Conservation (phyloP, 1,139 yeast species). For the Debaryomyces udenii region DNA sequence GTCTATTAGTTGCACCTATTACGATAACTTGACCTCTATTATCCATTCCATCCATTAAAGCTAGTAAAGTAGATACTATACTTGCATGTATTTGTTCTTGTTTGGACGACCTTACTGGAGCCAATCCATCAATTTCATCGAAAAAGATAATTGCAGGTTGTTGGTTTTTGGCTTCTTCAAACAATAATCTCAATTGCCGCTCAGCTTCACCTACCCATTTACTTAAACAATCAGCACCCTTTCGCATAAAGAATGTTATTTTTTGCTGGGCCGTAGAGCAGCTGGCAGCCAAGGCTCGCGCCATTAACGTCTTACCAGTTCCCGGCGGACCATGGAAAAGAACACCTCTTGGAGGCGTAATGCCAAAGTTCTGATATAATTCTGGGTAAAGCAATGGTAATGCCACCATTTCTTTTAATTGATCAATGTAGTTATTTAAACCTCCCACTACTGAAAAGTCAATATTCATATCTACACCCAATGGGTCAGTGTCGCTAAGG, state of each 20-base stretch:
- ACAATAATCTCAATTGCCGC: slow-evolving; percentile 82
- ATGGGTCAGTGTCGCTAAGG: slow-evolving; percentile 90
- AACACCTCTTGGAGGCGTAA: slow-evolving; percentile 98
- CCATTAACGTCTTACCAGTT: slow-evolving; percentile 98
- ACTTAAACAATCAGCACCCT: slow-evolving; percentile 96
- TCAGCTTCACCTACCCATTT: slow-evolving; percentile 99
- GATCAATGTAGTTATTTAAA: slow-evolving; percentile 83
- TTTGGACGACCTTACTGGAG: slow-evolving; percentile 95
- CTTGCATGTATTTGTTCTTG: slow-evolving; percentile 99
- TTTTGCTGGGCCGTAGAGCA: slow-evolving; percentile 82
- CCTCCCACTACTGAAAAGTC: slow-evolving; percentile 94
- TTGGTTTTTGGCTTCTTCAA: slow-evolving; percentile 94
- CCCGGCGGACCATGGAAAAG: slow-evolving; percentile 99
- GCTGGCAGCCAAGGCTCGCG: slow-evolving; percentile 94
- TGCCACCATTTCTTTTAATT: slow-evolving; percentile 96
- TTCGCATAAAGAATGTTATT: slow-evolving; percentile 96
- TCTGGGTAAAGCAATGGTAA: slow-evolving; percentile 93
- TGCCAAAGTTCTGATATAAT: slow-evolving; percentile 83
- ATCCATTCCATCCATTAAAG: slow-evolving; percentile 99
- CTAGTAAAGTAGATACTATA: slow-evolving; percentile 90
- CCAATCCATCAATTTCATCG: slow-evolving; percentile 97
- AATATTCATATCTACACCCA: slow-evolving; percentile 91
- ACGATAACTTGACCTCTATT: slow-evolving; percentile 95
- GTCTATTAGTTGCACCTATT: slow-evolving; percentile 97
- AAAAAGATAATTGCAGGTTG: slow-evolving; percentile 96